These are phyloP conservation scores for Kitagawia praeruptora DNA, from an alignment of 129 eudicot species.

Conservation along the genomic window DNA sequence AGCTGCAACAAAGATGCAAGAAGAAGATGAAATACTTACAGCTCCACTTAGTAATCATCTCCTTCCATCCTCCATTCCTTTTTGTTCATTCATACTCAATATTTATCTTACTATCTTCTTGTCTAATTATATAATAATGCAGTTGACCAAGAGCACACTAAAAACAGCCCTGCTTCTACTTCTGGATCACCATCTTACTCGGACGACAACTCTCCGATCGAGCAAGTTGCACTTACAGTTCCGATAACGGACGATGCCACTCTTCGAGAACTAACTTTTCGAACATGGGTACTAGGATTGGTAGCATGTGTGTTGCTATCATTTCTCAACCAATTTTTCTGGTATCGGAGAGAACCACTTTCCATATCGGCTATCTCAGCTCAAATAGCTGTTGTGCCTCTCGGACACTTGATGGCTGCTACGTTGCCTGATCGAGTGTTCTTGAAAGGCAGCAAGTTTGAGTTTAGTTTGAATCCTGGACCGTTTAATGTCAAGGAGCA, in stretches of 20 bases:
- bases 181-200: constrained; percentile 1
- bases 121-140: constrained; percentile 1
- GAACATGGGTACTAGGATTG: constrained; percentile 55
- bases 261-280: constrained; percentile 53
- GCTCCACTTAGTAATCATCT: constrained; percentile 46
- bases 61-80: not conserved
- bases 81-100: too few species aligned
- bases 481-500: constrained; percentile 65
- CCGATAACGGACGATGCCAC: constrained; percentile 48
- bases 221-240: constrained; percentile 70
- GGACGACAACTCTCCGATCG: constrained; percentile 57
- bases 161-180: constrained; percentile 15
- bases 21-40: constrained; percentile 27
- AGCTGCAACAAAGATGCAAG: not conserved
- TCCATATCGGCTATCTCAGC: constrained; percentile 58
- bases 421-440: constrained; percentile 36
- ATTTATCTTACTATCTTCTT: not conserved
- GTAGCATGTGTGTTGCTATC: constrained; percentile 49
- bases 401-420: constrained; percentile 71
- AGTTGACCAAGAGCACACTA: constrained; percentile 15
- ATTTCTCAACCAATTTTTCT: constrained; percentile 67
- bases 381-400: constrained; percentile 72
- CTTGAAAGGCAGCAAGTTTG: constrained; percentile 34
- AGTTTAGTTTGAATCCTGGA: constrained; percentile 52
- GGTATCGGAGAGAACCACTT: constrained; percentile 69